Conservation (phyloP, 192 early-diverging fungal species). For the Globomyces pollinis-pini region DNA sequence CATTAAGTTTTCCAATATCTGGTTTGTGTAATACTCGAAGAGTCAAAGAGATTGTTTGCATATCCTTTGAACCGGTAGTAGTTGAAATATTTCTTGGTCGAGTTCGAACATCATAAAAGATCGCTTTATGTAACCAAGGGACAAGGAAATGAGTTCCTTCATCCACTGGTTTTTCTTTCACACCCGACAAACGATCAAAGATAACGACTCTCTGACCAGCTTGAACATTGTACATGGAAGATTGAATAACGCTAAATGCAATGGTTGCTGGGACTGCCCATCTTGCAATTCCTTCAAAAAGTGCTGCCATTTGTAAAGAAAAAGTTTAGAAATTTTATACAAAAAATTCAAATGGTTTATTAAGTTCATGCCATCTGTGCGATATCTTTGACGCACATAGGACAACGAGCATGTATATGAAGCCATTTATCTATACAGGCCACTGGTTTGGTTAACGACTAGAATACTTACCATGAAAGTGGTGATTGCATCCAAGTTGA, state of each 20-base stretch:
- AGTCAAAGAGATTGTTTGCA: conserved; percentile 62
- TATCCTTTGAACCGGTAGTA: conserved; percentile 98
- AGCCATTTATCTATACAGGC: too few species aligned
- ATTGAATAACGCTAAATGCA: conserved; percentile 62
- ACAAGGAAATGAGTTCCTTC: conserved; percentile 98
- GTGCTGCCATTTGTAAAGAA: conserved; percentile 2
- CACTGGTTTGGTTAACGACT: too few species aligned
- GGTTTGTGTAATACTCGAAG: conserved; percentile 69
- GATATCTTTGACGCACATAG: too few species aligned
- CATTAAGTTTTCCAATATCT: conserved; percentile 61
- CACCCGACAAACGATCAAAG: conserved; percentile 71
- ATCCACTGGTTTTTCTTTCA: conserved; percentile 65
- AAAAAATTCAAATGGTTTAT: too few species aligned
- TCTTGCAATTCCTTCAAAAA: conserved; percentile 67
- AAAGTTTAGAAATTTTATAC: neutral
- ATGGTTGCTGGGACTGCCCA: conserved; percentile 70
- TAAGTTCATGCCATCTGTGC: too few species aligned
- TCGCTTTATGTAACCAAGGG: conserved; percentile 91
- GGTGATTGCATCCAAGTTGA: too few species aligned
- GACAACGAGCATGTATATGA: too few species aligned
- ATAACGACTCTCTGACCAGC: conserved; percentile 95
- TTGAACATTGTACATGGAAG: conserved; percentile 64
- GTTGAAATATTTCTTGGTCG: conserved; percentile 96
- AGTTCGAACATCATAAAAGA: conserved; percentile 87
- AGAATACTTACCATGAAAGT: too few species aligned